phyloP scores from a whole-genome alignment of 768 basidiomycete genomes.

The Favolaschia claudopus region DNA sequence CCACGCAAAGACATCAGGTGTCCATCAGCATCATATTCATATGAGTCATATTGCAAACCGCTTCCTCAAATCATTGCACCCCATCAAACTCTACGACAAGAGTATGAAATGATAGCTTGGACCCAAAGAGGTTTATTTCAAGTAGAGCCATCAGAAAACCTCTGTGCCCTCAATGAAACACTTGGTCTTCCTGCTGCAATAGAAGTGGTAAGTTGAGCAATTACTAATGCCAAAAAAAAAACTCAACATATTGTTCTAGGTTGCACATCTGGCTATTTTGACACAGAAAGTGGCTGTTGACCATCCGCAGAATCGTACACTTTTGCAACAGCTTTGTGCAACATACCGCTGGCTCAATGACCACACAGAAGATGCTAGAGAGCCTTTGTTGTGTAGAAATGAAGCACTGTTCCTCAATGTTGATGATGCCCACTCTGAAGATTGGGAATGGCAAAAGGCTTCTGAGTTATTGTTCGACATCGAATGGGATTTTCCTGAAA shows the following conservation, averaged over 20 bases:
- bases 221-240: not conserved
- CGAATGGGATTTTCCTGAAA: constrained; percentile 35
- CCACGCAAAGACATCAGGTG: constrained; percentile 2
- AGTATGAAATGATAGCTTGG: constrained; percentile 22
- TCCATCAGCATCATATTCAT: constrained; percentile 8
- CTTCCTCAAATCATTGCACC: constrained; percentile 22
- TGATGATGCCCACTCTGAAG: constrained; percentile 40
- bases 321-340: constrained; percentile 46
- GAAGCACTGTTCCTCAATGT: constrained; percentile 56
- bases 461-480: constrained; percentile 47
- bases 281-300: constrained; percentile 35
- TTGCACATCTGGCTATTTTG: constrained; percentile 49
- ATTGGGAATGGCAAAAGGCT: constrained; percentile 51
- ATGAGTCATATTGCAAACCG: constrained; percentile 8
- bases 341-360: constrained; percentile 55
- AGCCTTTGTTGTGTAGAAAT: constrained; percentile 25
- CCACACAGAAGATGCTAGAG: constrained; percentile 26
- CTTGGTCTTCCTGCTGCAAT: constrained; percentile 21
- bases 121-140: constrained; percentile 17
- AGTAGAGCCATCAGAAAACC: not conserved
- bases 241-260: constrained; percentile 32
- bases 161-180: constrained; percentile 13
- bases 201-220: constrained; percentile 14
- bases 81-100: constrained; percentile 5
- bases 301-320: constrained; percentile 30